These are phyloP conservation scores for Botrytis pseudocinerea DNA, from an alignment of 2,329 filamentous ascomycete species.

Conservation along the genomic window DNA sequence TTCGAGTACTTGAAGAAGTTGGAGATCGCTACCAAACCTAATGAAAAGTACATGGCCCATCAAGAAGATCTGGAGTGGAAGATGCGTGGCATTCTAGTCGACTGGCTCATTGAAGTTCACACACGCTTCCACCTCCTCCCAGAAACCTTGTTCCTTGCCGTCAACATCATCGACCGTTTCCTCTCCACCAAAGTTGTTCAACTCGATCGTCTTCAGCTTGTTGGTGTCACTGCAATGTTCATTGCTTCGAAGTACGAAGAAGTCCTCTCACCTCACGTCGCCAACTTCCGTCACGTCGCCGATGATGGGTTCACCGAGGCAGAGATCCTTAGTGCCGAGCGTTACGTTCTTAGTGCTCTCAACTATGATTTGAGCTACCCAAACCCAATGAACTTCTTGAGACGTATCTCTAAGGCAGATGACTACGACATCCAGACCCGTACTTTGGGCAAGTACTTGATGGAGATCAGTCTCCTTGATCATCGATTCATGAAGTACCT, in stretches of 20 bases:
- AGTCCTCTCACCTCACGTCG: constrained; percentile 92
- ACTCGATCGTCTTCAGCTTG: constrained; percentile 91
- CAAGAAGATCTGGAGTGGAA: constrained; percentile 98
- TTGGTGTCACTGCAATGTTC: constrained; percentile 98
- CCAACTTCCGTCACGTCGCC: constrained; percentile 95
- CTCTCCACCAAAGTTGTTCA: constrained; percentile 93
- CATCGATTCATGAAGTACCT: constrained; percentile 89
- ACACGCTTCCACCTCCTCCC: constrained; percentile 93
- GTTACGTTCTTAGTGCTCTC: constrained; percentile 85
- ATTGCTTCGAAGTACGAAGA: constrained; percentile 99
- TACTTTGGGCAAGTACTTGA: constrained; percentile 94
- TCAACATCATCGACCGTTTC: constrained; percentile 99
- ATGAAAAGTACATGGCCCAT: constrained; percentile 91
- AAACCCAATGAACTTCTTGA: constrained; percentile 99
- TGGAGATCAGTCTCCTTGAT: constrained; percentile 94
- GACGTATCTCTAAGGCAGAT: constrained; percentile 97
- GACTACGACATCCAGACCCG: constrained; percentile 98
- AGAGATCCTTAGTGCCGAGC: constrained; percentile 95
- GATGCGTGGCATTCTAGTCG: constrained; percentile 93
- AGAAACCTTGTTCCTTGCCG: constrained; percentile 92
- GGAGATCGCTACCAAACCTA: constrained; percentile 78
- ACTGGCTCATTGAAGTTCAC: constrained; percentile 98
- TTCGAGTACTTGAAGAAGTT: constrained; percentile 93
- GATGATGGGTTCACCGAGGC: constrained; percentile 94
- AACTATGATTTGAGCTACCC: constrained; percentile 98